phyloP scores from a whole-genome alignment of 2,329 filamentous ascomycete genomes.

The Ilyonectria mors-panacis region DNA sequence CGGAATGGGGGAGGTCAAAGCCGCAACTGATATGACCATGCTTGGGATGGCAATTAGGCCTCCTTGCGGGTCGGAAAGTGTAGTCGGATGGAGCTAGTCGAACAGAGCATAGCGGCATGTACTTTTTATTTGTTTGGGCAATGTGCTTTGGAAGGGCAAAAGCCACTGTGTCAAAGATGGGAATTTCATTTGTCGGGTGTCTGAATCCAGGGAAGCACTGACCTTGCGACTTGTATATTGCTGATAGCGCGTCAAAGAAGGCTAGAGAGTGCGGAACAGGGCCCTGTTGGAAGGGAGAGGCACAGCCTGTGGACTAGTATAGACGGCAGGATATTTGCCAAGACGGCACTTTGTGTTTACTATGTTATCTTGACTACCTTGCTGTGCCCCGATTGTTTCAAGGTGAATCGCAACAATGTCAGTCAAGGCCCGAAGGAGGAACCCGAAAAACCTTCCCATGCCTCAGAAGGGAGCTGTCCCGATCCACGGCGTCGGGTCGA shows the following conservation, averaged over 20 bases:
- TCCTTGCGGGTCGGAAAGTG: slow-evolving; percentile 3
- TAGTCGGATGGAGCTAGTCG: slow-evolving; percentile 8
- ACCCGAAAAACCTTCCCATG: slow-evolving; percentile 2
- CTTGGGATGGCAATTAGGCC: slow-evolving; percentile 3
- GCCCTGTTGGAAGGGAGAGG: background rate
- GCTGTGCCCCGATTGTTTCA: slow-evolving; percentile 9
- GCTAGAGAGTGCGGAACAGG: slow-evolving; percentile 3
- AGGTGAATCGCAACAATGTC: slow-evolving; percentile 1
- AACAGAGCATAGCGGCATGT: slow-evolving; percentile 11
- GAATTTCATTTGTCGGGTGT: slow-evolving; percentile 20
- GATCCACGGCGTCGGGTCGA: slow-evolving; percentile 2
- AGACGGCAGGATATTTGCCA: slow-evolving; percentile 3
- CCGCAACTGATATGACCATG: slow-evolving; percentile 17
- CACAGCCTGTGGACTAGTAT: background rate
- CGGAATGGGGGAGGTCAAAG: background rate
- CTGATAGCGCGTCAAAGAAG: background rate
- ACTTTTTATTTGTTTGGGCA: slow-evolving; percentile 14
- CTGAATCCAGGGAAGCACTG: slow-evolving; percentile 13
- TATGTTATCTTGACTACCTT: slow-evolving; percentile 1
- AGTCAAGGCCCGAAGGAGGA: background rate
- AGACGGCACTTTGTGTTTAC: slow-evolving; percentile 4
- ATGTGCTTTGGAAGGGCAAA: background rate
- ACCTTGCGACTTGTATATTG: slow-evolving; percentile 17
- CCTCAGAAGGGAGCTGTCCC: background rate
- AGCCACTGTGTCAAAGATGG: slow-evolving; percentile 21